Evolutionary conservation across 495 filamentous ascomycete genomes (phyloP), one percentile per base, ranked within the genome.

Genomic region (Pyronema domesticum): DNA sequence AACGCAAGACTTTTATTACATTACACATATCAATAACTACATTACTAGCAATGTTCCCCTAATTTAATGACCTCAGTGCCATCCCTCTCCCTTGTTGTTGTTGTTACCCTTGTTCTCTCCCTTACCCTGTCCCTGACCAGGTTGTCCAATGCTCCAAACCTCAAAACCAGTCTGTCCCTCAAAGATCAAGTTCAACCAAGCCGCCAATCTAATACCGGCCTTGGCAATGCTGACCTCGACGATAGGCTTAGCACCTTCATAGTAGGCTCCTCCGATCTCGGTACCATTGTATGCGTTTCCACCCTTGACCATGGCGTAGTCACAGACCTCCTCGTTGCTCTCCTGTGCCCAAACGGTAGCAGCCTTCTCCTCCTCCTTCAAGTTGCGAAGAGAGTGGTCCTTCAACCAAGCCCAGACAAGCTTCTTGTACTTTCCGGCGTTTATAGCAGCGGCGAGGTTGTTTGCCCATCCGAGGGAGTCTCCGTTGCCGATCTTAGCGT

Each of bases 121-220:
- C 5, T 30, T 30, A 30, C 23, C 23, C 23, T 30, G 23, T 30
- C 23, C 23, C 23, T 30, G 23, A 30, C 23, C 23, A 30, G 23
- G 1, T 30, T 30, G 23, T 30, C 23, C 23, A 30, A 30, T 30
- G 23, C 23, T 30, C 23, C 23, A 30, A 43, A 43, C 39, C 39
- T 37, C 54, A 49, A 60, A 60, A 14, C 58, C 58, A 40, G 58
- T 60, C 39, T 55, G 46, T 6, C 58, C 58, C 17, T 54, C 56
- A 46, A 59, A 58, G 7, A 60, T 58, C 58, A 60, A 59, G 37
- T 60, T 60, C 46, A 60, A 18, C 58, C 58, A 60, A 6, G 51
- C 58, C 37, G 58, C 58, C 13, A 60, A 48, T 40, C 58, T 46
- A 34, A 60, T 51, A 9, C 56, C 58, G 10, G 46, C 58, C 52